Conservation (phyloP, 2,329 filamentous ascomycete species). For the Alternaria metachromatica region DNA sequence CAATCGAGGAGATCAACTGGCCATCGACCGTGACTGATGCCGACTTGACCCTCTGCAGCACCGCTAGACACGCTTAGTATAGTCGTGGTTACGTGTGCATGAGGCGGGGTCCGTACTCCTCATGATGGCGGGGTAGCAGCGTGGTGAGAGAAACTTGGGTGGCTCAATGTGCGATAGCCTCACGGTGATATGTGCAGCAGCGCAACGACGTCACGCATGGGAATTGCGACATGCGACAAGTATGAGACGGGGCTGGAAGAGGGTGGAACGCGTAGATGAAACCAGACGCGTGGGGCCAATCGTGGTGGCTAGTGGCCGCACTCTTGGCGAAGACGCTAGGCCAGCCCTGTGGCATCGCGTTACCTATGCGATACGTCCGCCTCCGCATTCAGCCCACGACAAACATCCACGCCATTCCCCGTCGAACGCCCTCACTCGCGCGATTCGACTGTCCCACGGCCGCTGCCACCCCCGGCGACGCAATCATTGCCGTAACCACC, state of each 20-base stretch:
- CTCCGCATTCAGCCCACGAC: constrained; percentile 33
- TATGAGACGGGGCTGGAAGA: constrained; percentile 11
- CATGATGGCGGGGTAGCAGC: constrained; percentile 26
- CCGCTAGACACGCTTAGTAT: constrained; percentile 63
- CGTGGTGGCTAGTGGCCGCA: constrained; percentile 11
- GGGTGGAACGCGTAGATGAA: constrained; percentile 16
- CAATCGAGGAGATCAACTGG: constrained; percentile 87
- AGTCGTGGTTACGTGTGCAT: constrained; percentile 2
- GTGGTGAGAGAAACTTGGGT: not conserved
- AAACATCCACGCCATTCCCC: constrained; percentile 24
- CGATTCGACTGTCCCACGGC: constrained; percentile 17
- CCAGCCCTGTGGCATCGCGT: constrained; percentile 29
- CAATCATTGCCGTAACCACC: constrained; percentile 18
- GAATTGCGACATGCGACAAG: constrained; percentile 1
- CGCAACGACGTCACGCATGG: constrained; percentile 14
- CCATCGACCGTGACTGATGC: constrained; percentile 95
- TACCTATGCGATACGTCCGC: constrained; percentile 32
- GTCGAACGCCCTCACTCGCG: constrained; percentile 27
- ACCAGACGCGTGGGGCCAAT: constrained; percentile 21
- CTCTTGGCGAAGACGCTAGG: constrained; percentile 33
- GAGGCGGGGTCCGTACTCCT: constrained; percentile 25
- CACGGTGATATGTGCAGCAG: not conserved
- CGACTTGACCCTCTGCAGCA: constrained; percentile 91
- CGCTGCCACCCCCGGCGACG: constrained; percentile 17
- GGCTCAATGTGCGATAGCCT: not conserved